A percentile compares a stretch with the other conserved stretches of the same genome.
These are phyloP conservation scores for Raffaelea albimanens DNA, from an alignment of 2,329 filamentous ascomycete genomes.

Conservation along the genomic window DNA sequence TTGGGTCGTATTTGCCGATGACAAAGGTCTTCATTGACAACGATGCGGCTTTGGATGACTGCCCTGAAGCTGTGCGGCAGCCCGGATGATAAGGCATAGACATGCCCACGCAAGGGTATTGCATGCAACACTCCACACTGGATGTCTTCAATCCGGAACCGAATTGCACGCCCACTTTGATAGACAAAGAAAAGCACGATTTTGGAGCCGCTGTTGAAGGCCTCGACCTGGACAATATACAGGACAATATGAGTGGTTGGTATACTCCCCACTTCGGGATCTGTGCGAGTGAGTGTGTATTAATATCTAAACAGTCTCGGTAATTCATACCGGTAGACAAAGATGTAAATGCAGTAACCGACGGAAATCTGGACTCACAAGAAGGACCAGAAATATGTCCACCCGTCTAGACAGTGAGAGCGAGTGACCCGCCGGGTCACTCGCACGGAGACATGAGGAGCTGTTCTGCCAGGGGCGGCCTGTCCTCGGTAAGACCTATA, in stretches of 20 bases:
- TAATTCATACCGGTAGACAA: slow-evolving; percentile 16
- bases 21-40: too few relatives aligned
- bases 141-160: too few relatives aligned
- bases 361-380: slow-evolving; percentile 33
- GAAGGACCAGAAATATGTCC: slow-evolving; percentile 29
- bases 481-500: slow-evolving; percentile 11
- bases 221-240: slow-evolving; percentile 26
- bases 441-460: slow-evolving; percentile 30
- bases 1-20: too few relatives aligned
- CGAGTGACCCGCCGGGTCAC: slow-evolving; percentile 30
- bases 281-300: too few relatives aligned
- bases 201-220: slow-evolving; percentile 26
- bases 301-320: not conserved
- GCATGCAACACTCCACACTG: too few relatives aligned
- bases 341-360: slow-evolving; percentile 24
- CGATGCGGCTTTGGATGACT: too few relatives aligned
- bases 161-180: slow-evolving; percentile 24
- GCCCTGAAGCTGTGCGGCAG: too few relatives aligned
- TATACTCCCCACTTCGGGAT: not conserved
- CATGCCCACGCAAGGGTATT: too few relatives aligned
- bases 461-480: slow-evolving; percentile 29
- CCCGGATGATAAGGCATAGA: too few relatives aligned
- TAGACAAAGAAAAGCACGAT: slow-evolving; percentile 25
- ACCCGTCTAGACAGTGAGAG: slow-evolving; percentile 34
- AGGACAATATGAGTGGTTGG: slow-evolving; percentile 23